Evolutionary conservation across 2,329 filamentous ascomycete genomes (phyloP), one percentile per base, ranked within the genome.

Genomic region (Alternaria arbusti): DNA sequence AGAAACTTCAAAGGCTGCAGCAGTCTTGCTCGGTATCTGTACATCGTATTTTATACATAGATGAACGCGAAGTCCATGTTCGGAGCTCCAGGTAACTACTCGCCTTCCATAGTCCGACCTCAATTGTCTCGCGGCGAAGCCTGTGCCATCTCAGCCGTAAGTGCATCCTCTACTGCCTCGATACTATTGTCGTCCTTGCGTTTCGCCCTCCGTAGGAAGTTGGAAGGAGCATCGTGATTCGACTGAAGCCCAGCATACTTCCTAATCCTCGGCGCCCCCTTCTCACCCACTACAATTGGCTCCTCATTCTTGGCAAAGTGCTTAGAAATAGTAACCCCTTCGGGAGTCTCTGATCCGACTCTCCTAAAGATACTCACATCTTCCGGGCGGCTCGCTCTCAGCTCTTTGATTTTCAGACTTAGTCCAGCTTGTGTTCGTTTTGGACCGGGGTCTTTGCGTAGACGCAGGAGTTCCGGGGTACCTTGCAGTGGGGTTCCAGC

Each of bases 171-270:
- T 3, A 25, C 20, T 23, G 7, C 13, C 30, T 36, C 20, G 1
- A 36, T 12, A 9, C 13, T 22, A 20, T 36, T 36, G 8, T 32
- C 15, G 20, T 52, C 30, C 12, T 30, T 26, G 22, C 25, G 23
- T 28, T 36, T 50, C 10, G n/a, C 23, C 11, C 10, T 36, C 28
- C 25, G 49, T 52, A 52, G 4, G 6, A 40, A 12, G 5, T 15
- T 40, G 8, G 30, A 22, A 13, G 60, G 63, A 4, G 54, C 57
- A 12, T 52, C 28, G 6, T 57, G 49, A 23, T 45, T 4, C 4
- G 65, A 61, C 13, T 64, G 43, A 9, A 68, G 32, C 4, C 60
- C 51, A 15, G 63, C 51, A 52, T 68, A 68, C 43, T 66, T 64
- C 10, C 22, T 54, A 22, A 68, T 45, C 6, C 22, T 63, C 1